Evolutionary conservation across 2,329 filamentous ascomycete genomes (phyloP), one percentile per base, ranked within the genome.

Genomic region (Neofusicoccum sp.): DNA sequence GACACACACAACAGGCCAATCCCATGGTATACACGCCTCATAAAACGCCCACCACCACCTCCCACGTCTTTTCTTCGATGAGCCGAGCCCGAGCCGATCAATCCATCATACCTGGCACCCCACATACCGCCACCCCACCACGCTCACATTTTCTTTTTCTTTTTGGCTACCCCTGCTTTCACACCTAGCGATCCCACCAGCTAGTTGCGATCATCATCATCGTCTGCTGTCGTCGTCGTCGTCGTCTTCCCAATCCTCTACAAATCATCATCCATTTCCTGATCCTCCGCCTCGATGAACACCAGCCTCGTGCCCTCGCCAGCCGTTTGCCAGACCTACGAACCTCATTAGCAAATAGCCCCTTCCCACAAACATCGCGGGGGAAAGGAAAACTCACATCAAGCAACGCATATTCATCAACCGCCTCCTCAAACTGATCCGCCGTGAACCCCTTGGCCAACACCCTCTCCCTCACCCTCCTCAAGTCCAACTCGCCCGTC

Each of bases 401-500:
- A 65, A 96, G 80, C 68, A 86, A 82, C 2, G 91, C 89, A 78
- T 99, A 98, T 81, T 97, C 94, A 66, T 97, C 89, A 74, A 99
- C 83, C 22, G 93, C 89, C 69, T 86, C 85, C 72, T 91, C 84
- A 80, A 97, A 93, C 77, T 99, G 93, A 77, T 98, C 92, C 67
- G 93, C 89, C 0, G 94, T 99, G 77, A 97, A 99, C 2, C 95
- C 95, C 84, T 97, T 97, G 60, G 93, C 95, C 71, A 98, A 84
- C 34, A 99, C 93, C 68, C 95, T 83, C 78, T 97, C 93, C 75
- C 93, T 87, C 65, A 99, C 92, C 78, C 92, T 90, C 68, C 90
- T 86, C 81, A 99, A 85, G 77, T 89, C 95, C 70, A 99, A 80
- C 77, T 97, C 93, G 22, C 90, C 81, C 69, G 85, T 69, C 74